Evolutionary conservation across 2,329 filamentous ascomycete species (phyloP), one percentile per base, ranked within the genome.

Genomic region (Phaeosphaeria sp.): DNA sequence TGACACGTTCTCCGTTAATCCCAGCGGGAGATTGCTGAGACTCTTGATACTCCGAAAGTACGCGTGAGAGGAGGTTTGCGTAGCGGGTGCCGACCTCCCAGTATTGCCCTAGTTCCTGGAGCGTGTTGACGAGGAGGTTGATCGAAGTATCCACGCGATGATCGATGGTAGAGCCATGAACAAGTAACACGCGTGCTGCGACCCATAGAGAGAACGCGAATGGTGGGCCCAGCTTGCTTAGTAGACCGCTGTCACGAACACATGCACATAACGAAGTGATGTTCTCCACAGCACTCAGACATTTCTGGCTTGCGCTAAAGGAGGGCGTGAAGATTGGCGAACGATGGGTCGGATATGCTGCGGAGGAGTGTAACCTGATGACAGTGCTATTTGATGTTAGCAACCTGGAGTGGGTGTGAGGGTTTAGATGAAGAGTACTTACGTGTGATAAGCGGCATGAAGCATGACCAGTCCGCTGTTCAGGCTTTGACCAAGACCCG

Each of bases 171-270:
- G 91, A 95, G 24, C 92, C 92, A 74, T 97, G 93, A 2, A 97
- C 93, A 8, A 97, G 87, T 5, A 96, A 82, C 3, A 97, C 83
- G 3, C 93, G 89, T 6, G 93, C 92, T 2, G 91, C 92, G 17
- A 97, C 93, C 93, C 93, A 97, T 1, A 97, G 82, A 0, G 91
- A 93, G 73, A 97, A 97, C 3, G 93, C 93, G 74, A 97, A 97
- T 0, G 92, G 93, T 0, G 93, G 93, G 0, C 93, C 93, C 17
- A 97, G 86, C 74, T 93, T 93, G 49, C 87, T 84, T 20, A 97
- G 82, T 74, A 96, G 85, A 51, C 85, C 84, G 67, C 92, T 90
- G 13, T 75, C 87, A 25, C 91, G 85, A 13, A 96, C 92, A 69
- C 92, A 93, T 60, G 91, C 89, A 59, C 89, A 90, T 1, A 97